phyloP scores from a whole-genome alignment of 352 stramenopile genomes.

The Aphanomyces astaci region DNA sequence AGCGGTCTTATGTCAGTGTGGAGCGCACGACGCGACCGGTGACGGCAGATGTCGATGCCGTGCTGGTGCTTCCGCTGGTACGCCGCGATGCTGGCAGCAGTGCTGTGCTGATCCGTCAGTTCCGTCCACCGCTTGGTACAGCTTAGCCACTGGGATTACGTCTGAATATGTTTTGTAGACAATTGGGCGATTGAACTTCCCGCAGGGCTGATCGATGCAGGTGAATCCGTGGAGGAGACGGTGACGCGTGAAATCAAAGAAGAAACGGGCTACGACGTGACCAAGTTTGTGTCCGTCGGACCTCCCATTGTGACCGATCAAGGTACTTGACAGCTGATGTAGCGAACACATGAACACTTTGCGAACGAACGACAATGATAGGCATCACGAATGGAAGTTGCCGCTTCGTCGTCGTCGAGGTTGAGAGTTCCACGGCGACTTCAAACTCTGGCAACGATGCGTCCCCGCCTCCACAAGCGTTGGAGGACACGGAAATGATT shows the following conservation, averaged over 20 bases:
- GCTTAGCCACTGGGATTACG: not conserved
- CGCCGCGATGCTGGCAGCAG: constrained; percentile 26
- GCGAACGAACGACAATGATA: not conserved
- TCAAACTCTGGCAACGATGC: not conserved
- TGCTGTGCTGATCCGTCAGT: constrained; percentile 86
- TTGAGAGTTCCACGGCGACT: constrained; percentile 13
- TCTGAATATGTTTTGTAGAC: constrained; percentile 23
- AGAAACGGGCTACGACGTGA: constrained; percentile 83
- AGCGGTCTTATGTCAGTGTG: constrained; percentile 7
- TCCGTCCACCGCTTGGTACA: constrained; percentile 67
- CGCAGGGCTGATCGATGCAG: constrained; percentile 84
- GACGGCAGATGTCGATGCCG: constrained; percentile 32
- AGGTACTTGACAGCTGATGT: not conserved
- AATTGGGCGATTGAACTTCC: constrained; percentile 87
- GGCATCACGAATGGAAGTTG: constrained; percentile 68
- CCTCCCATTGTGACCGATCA: constrained; percentile 77
- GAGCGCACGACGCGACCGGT: constrained; percentile 12
- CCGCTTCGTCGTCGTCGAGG: constrained; percentile 52
- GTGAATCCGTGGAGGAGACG: constrained; percentile 61
- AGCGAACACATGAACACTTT: too few relatives aligned
- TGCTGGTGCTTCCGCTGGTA: constrained; percentile 70
- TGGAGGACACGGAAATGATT: constrained; percentile 14
- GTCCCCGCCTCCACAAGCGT: not conserved
- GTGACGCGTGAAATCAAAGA: constrained; percentile 81
- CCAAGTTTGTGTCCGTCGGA: constrained; percentile 33